Evolutionary conservation across 2,329 filamentous ascomycete species (phyloP).

Genomic region (Venturia aucupariae): DNA sequence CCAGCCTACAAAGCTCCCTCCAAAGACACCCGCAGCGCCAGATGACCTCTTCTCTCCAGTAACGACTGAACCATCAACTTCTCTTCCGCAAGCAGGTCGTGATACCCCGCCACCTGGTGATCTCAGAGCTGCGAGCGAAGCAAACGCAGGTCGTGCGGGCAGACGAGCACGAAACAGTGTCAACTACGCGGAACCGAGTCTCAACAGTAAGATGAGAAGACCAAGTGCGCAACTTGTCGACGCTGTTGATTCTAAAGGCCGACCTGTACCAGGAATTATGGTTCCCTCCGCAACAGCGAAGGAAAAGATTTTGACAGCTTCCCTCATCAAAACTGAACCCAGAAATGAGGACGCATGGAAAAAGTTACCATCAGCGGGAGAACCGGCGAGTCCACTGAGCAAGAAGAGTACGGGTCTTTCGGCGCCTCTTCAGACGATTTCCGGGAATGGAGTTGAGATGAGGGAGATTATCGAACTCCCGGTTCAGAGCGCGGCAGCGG

Average conservation of each 20-base stretch:
- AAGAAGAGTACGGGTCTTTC: constrained; percentile 21
- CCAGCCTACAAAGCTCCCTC: constrained; percentile 22
- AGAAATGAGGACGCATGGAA: background rate
- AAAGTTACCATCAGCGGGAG: constrained; percentile 16
- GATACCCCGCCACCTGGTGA: constrained; percentile 37
- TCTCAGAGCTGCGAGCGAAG: constrained; percentile 26
- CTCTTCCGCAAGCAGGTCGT: constrained; percentile 25
- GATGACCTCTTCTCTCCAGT: constrained; percentile 36
- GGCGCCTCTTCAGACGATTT: constrained; percentile 14
- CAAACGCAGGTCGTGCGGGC: constrained; percentile 30
- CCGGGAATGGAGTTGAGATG: constrained; percentile 19
- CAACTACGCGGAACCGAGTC: constrained; percentile 41
- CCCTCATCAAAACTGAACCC: background rate
- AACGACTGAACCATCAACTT: constrained; percentile 31
- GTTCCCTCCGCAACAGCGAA: constrained; percentile 21
- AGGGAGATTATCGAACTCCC: constrained; percentile 13
- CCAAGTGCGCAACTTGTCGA: constrained; percentile 38
- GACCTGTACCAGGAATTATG: constrained; percentile 15
- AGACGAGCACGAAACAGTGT: constrained; percentile 38
- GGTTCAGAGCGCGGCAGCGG: background rate
- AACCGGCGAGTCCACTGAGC: constrained; percentile 26
- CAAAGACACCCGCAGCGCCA: constrained; percentile 28
- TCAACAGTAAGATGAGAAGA: constrained; percentile 41
- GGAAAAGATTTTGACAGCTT: constrained; percentile 12
- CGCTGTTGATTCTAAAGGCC: constrained; percentile 27